Base-by-base conservation (phyloP, 768 basidiomycete genomes). In the Hypholoma fasciculare region DNA sequence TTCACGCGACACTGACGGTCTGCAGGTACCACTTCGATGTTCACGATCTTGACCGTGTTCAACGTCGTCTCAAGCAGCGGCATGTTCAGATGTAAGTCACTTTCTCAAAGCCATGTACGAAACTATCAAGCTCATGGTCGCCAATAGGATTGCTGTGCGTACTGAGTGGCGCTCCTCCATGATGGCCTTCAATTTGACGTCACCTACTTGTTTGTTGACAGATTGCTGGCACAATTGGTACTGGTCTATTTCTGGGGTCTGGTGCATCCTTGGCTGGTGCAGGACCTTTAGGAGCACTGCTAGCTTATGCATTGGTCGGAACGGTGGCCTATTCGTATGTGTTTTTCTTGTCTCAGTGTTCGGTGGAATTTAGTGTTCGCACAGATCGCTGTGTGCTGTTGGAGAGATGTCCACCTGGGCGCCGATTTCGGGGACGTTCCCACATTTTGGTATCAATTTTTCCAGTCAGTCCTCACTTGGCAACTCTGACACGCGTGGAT, bases 401-500 rank as follows among this genome's bases (percentile, higher is more conserved):
- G 89, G 85, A 36, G 90, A 92, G 72, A 88, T 92, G 89, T 88
- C 89, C n/a, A 84, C 87, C 3, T 82, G 83, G 72, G 89, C 88
- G 1, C 90, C 90, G 2, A 84, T 91, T 49, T 88, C 89, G 3
- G 90, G 90, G 16, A 86, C 88, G 0, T 91, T 90, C 68, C 87
- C 88, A 17, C 87, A 89, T 71, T 90, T 81, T 68, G 85, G 84
- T 82, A 49, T 4, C 76, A 54, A 19, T 13, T 19, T 34, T 44
- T 54, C 36, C 39, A 16, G 16, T 4, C 19, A 30, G 20, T 17
- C 37, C 9, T 12, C 27, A n/a, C 11, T 27, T 20, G 8, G 52
- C 47, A 20, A 16, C 40, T 19, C 17, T 23, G 16, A 34, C 13
- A 34, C 7, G 9, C 20, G 42, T 19, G 19, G 34, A 49, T 20